Base-by-base conservation (phyloP, 2,329 filamentous ascomycete genomes). In the Emmonsiellopsis sp. region DNA sequence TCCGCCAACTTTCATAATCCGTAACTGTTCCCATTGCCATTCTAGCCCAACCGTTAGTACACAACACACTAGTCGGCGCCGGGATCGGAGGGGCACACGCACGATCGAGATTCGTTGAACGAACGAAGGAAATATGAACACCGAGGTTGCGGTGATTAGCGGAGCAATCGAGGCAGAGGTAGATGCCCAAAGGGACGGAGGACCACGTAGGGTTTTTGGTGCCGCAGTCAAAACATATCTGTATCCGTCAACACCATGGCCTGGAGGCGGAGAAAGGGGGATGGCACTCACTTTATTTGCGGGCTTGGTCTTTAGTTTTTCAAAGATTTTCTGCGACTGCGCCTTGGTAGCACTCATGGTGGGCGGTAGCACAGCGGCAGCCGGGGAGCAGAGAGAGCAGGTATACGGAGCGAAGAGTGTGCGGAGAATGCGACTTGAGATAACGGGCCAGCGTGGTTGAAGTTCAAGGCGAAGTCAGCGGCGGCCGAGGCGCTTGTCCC, bases 1-100 rank as follows among this genome's bases (percentile, higher is more conserved):
- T 54, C 93, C 93, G 60, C 93, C 93, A 13, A 97, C 90, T 75
- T 98, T 98, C 92, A 98, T 97, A 54, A 92, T 74, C 51, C 93
- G 87, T 56, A 98, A 80, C 71, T 98, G 93, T 62, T 96, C 90
- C 93, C 93, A 98, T 87, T 96, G 90, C 93, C 93, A 98, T 77
- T 88, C 85, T 88, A 63, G 39, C 45, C 34, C 32, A 45, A 49
- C 47, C n/a, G 54, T 69, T 58, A 68, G 63, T 47, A 44, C 53
- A 49, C 21, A 27, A 40, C n/a, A 39, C 10, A 40, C 13, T 46
- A 36, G 13, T n/a, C 34, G 13, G 53, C 31, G 39, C 27, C 27
- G 44, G 45, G 42, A 42, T 50, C 34, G 53, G 51, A 42, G 39
- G 39, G 11, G 56, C 33, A 68, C 64, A 77, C 89, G 68, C 87